Percentiles rank a stretch among this genome's conserved stretches.
These are phyloP conservation scores for Pelagomonas calceolata DNA, from an alignment of 108 stramenopile genomes.

Conservation along the genomic window DNA sequence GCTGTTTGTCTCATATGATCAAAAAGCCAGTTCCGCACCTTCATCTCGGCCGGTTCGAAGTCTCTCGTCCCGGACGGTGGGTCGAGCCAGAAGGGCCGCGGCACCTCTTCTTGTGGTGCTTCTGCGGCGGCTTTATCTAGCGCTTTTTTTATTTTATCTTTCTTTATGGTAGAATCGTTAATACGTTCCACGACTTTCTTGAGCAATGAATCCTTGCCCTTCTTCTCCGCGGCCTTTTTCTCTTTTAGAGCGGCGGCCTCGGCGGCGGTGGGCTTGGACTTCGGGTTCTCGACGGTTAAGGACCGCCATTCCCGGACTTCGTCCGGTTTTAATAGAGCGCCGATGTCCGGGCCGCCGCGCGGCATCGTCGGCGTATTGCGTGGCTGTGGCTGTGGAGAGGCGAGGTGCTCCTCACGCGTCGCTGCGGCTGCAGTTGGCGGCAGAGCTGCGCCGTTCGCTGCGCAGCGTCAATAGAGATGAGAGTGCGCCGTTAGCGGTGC, in stretches of 20 bases:
- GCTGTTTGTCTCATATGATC: constrained; percentile 72
- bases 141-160: not conserved
- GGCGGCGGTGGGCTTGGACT: not conserved
- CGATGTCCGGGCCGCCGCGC: too few relatives aligned
- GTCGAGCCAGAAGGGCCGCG: constrained; percentile 55
- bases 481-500: too few relatives aligned
- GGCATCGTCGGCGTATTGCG: too few relatives aligned
- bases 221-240: not conserved
- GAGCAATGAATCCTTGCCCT: not conserved
- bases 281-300: not conserved
- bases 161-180: not conserved
- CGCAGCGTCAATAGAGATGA: too few relatives aligned
- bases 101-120: not conserved
- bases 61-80: constrained; percentile 91
- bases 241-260: not conserved
- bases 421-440: too few relatives aligned
- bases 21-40: constrained; percentile 84
- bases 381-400: too few relatives aligned
- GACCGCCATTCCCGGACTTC: not conserved
- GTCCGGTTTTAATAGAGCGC: too few relatives aligned
- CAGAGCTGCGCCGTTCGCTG: too few relatives aligned
- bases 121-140: not conserved
- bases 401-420: too few relatives aligned
- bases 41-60: constrained; percentile 88
- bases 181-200: not conserved